phyloP scores from a whole-genome alignment of 148 eudicot genomes.

The Chenopodium quinoa region DNA sequence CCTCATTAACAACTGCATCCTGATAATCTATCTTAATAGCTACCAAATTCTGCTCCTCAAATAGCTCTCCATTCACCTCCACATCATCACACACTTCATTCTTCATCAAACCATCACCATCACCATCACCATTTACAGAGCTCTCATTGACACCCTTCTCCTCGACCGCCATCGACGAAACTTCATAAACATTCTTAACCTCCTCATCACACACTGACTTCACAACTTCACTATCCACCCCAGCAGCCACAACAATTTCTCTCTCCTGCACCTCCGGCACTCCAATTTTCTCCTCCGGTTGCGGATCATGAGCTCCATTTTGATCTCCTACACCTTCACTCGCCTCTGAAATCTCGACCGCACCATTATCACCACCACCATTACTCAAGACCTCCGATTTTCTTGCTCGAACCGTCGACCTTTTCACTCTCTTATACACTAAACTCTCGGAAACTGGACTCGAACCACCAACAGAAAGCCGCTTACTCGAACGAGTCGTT shows the following conservation, averaged over 20 bases:
- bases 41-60: not conserved
- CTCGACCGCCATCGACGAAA: not conserved
- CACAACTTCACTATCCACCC: not conserved
- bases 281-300: not conserved
- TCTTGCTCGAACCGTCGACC: constrained; percentile 9
- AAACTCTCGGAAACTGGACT: constrained; percentile 12
- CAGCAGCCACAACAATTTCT: not conserved
- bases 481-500: constrained; percentile 27
- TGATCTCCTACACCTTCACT: not conserved
- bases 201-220: constrained; percentile 10
- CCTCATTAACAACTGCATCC: not conserved
- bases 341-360: not conserved
- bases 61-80: not conserved
- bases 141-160: constrained; percentile 6
- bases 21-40: not conserved
- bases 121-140: not conserved
- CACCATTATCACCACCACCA: constrained; percentile 2
- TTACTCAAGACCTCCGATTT: not conserved
- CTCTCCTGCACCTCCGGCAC: not conserved
- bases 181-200: not conserved
- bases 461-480: not conserved
- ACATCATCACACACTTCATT: not conserved
- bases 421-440: constrained; percentile 31
- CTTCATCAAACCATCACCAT: no score
- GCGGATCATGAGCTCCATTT: not conserved